Evolutionary conservation across 495 filamentous ascomycete species (phyloP).

Genomic region (Annulohypoxylon bovei): DNA sequence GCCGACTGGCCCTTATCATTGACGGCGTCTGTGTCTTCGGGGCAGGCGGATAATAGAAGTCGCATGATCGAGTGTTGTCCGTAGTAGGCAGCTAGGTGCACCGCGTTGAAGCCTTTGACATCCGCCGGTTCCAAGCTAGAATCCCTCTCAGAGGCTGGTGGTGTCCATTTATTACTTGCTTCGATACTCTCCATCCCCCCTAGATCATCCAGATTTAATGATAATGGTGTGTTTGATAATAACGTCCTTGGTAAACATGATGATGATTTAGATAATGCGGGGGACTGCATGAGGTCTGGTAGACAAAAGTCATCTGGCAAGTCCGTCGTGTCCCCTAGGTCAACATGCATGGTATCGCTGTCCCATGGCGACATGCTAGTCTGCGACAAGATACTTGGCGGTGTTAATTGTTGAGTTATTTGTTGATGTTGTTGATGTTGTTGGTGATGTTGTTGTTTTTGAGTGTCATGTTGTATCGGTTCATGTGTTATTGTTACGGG

Average conservation of each 20-base stretch:
- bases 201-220: conserved; percentile 7
- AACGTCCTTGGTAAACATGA: neutral
- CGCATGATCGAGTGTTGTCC: conserved; percentile 9
- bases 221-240: conserved; percentile 6
- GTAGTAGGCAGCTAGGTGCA: conserved; percentile 14
- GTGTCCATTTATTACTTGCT: neutral
- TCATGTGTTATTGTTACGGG: neutral
- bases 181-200: neutral
- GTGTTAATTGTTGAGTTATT: conserved; percentile 12
- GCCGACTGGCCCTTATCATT: conserved; percentile 12
- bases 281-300: conserved; percentile 15
- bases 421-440: neutral
- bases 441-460: neutral
- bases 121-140: conserved; percentile 2
- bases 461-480: neutral
- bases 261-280: conserved; percentile 11
- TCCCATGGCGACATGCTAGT: conserved; percentile 5
- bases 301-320: conserved; percentile 4
- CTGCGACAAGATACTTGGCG: neutral
- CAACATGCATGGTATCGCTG: conserved; percentile 4
- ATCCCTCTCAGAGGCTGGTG: conserved; percentile 8
- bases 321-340: conserved; percentile 1
- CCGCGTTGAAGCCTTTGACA: conserved; percentile 13
- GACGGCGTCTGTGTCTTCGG: conserved; percentile 11
- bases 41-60: conserved; percentile 1